Evolutionary conservation across 371 early-diverging fungal genomes (phyloP), one percentile per base, ranked within the genome.

Genomic region (Mortierella sp.): DNA sequence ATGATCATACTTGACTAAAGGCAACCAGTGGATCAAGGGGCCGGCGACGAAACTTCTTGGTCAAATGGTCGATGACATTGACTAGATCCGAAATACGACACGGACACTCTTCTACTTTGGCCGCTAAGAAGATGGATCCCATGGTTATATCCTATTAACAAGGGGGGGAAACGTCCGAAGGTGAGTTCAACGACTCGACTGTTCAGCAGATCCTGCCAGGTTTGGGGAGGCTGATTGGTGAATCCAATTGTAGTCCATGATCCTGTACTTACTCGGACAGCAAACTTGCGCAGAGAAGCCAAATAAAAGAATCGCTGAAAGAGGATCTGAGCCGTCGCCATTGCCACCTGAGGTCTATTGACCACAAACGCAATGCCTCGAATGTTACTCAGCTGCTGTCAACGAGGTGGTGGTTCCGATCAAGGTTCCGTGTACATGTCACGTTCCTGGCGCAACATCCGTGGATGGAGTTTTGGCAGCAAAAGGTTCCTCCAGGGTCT

Each of bases 301-400:
- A 90, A 81, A 59, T 85, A 94, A 80, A 88, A 98, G 85, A 97
- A 97, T 9, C 98, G 90, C 59, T 96, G 95, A 49, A 97, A 89
- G 25, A 98, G 81, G 2, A 95, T 93, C 76, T 96, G 96, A 2
- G 97, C 96, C n/a, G 96, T 96, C 4, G 96, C 95, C 88, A 96
- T 93, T 0, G 95, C 93, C 9, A 92, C 91, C 57, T 98, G 98
- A 16, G 98, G 96, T 29, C 96, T 95, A 79, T 16, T 47, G 10
- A 14, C 50, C 27, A 49, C 28, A 29, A 34, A 34, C 34, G 10
- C 34, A 34, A 34, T 10, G 34, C 10, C 10, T 34, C 34, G 34
- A 34, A 10, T 34, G 34, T 34, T 34, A 34, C 10, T 34, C 34
- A 34, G 34, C 34, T 4, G n/a, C n/a, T n/a, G n/a, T n/a, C n/a